Evolutionary conservation across 169 alveolate species (phyloP).

Genomic region (Plasmodium adleri): DNA sequence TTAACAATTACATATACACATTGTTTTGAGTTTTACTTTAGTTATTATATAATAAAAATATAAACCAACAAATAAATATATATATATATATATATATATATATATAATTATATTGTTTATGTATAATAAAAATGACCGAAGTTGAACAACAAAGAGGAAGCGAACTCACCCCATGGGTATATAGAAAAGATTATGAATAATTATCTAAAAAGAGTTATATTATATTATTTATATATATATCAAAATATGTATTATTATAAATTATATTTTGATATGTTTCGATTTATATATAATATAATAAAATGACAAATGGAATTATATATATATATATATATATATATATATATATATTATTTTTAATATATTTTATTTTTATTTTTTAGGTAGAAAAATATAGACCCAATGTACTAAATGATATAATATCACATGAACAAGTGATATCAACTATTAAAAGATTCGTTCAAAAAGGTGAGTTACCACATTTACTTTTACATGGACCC

Average conservation of each 20-base stretch:
- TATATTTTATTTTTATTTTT: slow-evolving; percentile 24
- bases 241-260: no score
- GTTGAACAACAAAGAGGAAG: slow-evolving; percentile 32
- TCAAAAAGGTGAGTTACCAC: slow-evolving; percentile 96
- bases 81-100: no score
- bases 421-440: slow-evolving; percentile 95
- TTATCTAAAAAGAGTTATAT: no score
- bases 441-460: slow-evolving; percentile 93
- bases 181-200: slow-evolving; percentile 1
- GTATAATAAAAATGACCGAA: slow-evolving; percentile 32
- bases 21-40: no score
- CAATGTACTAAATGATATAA: slow-evolving; percentile 91
- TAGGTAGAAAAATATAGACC: slow-evolving; percentile 98
- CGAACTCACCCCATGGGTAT: slow-evolving; percentile 73
- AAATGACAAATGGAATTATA: no score
- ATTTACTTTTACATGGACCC: slow-evolving; percentile 97
- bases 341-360: slow-evolving; percentile 17
- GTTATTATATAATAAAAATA: no score
- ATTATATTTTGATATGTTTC: no score
- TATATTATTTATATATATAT: no score
- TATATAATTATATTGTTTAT: no score
- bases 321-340: background rate
- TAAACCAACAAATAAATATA: no score
- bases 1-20: no score
- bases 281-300: no score